Conservation (phyloP, 1,139 yeast genomes). For the Hansenula sp. region DNA sequence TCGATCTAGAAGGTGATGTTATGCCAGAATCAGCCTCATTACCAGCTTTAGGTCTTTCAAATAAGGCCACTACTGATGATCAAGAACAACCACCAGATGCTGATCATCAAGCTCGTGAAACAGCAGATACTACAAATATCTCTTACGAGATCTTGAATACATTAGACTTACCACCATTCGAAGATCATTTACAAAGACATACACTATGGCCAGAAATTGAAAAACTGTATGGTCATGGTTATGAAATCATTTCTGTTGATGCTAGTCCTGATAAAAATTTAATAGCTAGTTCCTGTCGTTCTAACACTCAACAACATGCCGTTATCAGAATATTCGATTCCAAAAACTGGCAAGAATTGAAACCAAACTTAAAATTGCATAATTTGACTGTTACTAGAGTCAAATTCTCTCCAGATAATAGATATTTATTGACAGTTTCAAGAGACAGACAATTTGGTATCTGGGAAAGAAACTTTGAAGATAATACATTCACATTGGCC, state of each 20-base stretch:
- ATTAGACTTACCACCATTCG: conserved; percentile 66
- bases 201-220: conserved; percentile 95
- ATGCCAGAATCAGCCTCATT: conserved; percentile 75
- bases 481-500: conserved; percentile 37
- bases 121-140: conserved; percentile 35
- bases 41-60: conserved; percentile 92
- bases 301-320: conserved; percentile 82
- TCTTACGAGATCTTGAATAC: conserved; percentile 43
- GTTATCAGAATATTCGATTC: conserved; percentile 74
- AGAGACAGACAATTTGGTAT: conserved; percentile 86
- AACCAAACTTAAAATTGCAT: conserved; percentile 56
- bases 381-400: conserved; percentile 81
- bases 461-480: conserved; percentile 54
- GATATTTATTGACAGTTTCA: conserved; percentile 72
- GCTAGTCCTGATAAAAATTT: conserved; percentile 60
- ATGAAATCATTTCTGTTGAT: conserved; percentile 82
- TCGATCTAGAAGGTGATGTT: conserved; percentile 26
- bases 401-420: conserved; percentile 70
- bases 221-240: conserved; percentile 95
- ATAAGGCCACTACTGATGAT: conserved; percentile 67
- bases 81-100: conserved; percentile 35
- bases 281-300: conserved; percentile 88
- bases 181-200: conserved; percentile 85
- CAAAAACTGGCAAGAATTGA: conserved; percentile 56
- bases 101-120: conserved; percentile 34